Evolutionary conservation across 2,329 filamentous ascomycete species (phyloP).

Genomic region (Aspergillus bombycis): DNA sequence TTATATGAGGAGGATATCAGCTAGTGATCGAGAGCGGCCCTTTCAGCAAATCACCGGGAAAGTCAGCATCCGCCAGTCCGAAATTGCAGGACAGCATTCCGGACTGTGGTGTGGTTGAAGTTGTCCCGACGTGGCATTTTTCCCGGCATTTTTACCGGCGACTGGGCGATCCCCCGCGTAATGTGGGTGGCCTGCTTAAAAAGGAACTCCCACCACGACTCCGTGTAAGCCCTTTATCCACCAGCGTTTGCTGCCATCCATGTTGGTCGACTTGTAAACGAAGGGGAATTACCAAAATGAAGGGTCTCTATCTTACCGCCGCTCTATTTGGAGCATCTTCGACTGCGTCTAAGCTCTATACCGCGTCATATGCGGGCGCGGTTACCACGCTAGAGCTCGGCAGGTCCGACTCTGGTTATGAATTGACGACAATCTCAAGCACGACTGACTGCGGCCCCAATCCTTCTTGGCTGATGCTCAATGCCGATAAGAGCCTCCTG

Average conservation of each 20-base stretch:
- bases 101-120: background rate
- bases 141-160: background rate
- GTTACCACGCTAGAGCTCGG: conserved; percentile 34
- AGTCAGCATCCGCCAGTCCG: background rate
- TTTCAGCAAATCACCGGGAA: background rate
- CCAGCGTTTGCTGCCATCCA: no score
- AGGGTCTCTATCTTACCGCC: background rate
- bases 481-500: conserved; percentile 14
- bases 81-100: background rate
- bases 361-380: conserved; percentile 38
- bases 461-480: conserved; percentile 27
- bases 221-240: background rate
- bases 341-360: conserved; percentile 27
- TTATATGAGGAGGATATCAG: background rate
- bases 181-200: background rate
- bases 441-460: conserved; percentile 19
- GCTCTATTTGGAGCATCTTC: conserved; percentile 5
- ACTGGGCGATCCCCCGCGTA: background rate
- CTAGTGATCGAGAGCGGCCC: background rate
- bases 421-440: conserved; percentile 12
- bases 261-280: background rate
- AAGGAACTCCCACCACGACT: background rate
- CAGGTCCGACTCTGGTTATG: conserved; percentile 10
- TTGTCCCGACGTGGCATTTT: background rate
- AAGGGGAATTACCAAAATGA: background rate